Evolutionary conservation across 2,329 filamentous ascomycete species (phyloP).

Genomic region (Plectosphaerella cucumerina): DNA sequence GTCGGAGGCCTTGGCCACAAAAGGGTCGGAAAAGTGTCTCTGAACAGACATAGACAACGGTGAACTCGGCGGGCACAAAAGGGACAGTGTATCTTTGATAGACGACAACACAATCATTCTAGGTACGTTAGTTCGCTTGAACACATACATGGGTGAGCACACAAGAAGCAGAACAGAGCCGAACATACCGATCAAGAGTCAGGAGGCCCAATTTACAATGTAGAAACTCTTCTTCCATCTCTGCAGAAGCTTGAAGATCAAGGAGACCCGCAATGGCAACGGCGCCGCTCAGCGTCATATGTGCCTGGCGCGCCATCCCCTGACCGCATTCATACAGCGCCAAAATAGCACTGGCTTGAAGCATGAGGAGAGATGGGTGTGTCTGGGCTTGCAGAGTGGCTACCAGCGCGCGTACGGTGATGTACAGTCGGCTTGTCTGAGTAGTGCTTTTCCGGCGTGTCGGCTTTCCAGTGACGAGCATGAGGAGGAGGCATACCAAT

Average conservation of each 20-base stretch:
- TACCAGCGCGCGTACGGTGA: not conserved
- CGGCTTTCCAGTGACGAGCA: not conserved
- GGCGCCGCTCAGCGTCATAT: not conserved
- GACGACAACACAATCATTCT: not conserved
- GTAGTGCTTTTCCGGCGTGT: not conserved
- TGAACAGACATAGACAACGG: not conserved
- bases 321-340: not conserved
- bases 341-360: not conserved
- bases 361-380: not conserved
- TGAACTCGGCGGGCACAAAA: not conserved
- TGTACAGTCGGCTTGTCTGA: not conserved
- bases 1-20: not conserved
- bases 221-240: not conserved
- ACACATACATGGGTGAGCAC: not conserved
- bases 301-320: not conserved
- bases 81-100: not conserved
- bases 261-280: not conserved
- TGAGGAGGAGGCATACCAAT: not conserved
- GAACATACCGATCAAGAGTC: not conserved
- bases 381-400: not conserved
- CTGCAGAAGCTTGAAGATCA: not conserved
- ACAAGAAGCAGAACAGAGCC: not conserved
- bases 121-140: not conserved
- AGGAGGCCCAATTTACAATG: not conserved
- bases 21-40: not conserved